Percentiles rank a stretch among this genome's conserved stretches.
Evolutionary conservation across 768 basidiomycete species (phyloP).

Genomic region (Fibroporia radiculosa): DNA sequence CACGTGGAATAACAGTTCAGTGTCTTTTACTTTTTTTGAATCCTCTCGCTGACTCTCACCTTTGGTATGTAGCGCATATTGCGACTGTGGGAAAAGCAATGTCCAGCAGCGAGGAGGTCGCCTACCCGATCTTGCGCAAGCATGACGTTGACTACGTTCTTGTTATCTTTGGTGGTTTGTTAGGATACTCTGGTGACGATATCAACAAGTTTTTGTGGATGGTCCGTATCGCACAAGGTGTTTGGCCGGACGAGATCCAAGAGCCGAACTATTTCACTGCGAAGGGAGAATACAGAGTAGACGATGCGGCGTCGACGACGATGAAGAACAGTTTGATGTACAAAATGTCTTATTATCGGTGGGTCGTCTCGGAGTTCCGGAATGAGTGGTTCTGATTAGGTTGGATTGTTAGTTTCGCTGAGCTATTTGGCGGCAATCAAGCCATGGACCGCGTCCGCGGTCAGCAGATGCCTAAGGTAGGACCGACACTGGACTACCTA

Average conservation of each 20-base stretch:
- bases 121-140: slow-evolving; percentile 94
- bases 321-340: slow-evolving; percentile 99
- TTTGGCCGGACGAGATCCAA: slow-evolving; percentile 98
- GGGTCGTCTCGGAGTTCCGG: slow-evolving; percentile 14
- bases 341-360: slow-evolving; percentile 98
- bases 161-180: slow-evolving; percentile 92
- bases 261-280: slow-evolving; percentile 92
- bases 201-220: slow-evolving; percentile 99
- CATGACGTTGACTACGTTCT: slow-evolving; percentile 98
- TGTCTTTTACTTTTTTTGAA: slow-evolving; percentile 13
- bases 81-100: slow-evolving; percentile 99
- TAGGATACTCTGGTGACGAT: slow-evolving; percentile 97
- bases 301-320: slow-evolving; percentile 71
- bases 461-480: slow-evolving; percentile 68
- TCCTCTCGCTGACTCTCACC: neutral
- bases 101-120: slow-evolving; percentile 88
- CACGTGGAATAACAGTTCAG: slow-evolving; percentile 99
- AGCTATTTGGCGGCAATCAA: slow-evolving; percentile 73
- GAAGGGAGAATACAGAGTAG: slow-evolving; percentile 88
- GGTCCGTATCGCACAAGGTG: slow-evolving; percentile 90
- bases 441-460: slow-evolving; percentile 84
- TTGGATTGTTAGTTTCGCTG: slow-evolving; percentile 55
- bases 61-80: slow-evolving; percentile 65
- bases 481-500: slow-evolving; percentile 81
- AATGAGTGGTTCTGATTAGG: neutral